These are phyloP conservation scores for Vaccinium macrocarpon DNA, from an alignment of 148 eudicot species.

Conservation along the genomic window DNA sequence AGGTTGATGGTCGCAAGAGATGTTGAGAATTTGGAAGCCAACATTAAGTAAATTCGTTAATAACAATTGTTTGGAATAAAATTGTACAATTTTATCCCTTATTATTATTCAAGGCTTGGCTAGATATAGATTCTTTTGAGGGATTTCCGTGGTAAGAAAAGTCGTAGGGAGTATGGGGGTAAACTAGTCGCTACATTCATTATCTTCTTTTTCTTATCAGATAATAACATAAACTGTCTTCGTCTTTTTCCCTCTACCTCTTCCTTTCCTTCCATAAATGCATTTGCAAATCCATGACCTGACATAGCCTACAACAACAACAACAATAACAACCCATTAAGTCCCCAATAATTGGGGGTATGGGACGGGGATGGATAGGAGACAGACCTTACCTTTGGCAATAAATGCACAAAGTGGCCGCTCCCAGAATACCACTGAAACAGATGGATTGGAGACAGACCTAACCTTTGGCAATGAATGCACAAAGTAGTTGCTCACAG, in stretches of 20 bases:
- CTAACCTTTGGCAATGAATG: too few species aligned
- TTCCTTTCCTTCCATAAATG: neutral
- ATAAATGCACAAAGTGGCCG: too few species aligned
- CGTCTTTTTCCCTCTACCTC: neutral
- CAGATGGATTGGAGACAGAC: too few species aligned
- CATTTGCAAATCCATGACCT: neutral
- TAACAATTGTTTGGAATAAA: neutral
- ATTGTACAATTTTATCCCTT: neutral
- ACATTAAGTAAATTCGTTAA: neutral
- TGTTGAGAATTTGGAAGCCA: neutral
- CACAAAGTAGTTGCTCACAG: too few species aligned
- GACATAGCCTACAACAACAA: neutral
- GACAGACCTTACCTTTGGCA: too few species aligned
- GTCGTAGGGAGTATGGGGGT: neutral
- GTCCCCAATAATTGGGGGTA: too few species aligned
- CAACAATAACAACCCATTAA: too few species aligned
- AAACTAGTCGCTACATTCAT: neutral
- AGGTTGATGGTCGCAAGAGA: neutral
- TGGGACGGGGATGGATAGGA: too few species aligned
- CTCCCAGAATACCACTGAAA: too few species aligned
- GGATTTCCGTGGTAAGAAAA: neutral
- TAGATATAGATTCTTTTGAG: neutral
- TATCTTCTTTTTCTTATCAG: neutral
- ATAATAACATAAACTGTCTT: neutral
- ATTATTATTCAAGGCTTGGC: neutral